phyloP scores from a whole-genome alignment of 352 stramenopile species.

The Blastocystis sp. region DNA sequence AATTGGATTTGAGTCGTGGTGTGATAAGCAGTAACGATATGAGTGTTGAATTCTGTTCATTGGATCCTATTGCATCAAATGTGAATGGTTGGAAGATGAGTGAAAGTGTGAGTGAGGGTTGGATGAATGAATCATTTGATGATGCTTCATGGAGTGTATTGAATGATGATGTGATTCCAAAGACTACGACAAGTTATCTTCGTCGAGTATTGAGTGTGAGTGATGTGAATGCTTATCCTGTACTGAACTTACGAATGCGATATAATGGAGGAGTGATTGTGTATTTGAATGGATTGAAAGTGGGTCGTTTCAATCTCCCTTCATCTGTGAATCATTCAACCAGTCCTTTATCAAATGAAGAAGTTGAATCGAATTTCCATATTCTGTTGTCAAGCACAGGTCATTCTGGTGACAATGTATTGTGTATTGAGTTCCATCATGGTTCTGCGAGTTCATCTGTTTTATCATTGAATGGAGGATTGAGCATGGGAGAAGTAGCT shows the following conservation, averaged over 20 bases:
- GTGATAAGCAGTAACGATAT: not conserved
- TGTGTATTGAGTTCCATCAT: conserved; percentile 48
- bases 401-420: conserved; percentile 17
- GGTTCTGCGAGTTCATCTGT: not conserved
- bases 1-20: not conserved
- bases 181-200: not conserved
- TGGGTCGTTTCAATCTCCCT: not conserved
- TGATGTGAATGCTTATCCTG: not conserved
- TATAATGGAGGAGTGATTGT: not conserved
- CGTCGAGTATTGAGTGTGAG: not conserved
- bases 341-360: not conserved
- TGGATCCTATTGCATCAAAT: not conserved
- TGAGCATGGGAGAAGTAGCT: not conserved
- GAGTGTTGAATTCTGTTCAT: not conserved
- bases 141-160: not conserved
- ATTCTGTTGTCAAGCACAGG: not conserved
- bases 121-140: not conserved
- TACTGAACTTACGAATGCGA: not conserved
- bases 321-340: not conserved
- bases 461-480: not conserved
- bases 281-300: not conserved
- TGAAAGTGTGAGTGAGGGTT: not conserved
- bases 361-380: not conserved
- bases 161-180: not conserved
- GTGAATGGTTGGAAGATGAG: not conserved